Evolutionary conservation across 1,139 yeast species (phyloP).

Genomic region (Magnusiomyces sp.): DNA sequence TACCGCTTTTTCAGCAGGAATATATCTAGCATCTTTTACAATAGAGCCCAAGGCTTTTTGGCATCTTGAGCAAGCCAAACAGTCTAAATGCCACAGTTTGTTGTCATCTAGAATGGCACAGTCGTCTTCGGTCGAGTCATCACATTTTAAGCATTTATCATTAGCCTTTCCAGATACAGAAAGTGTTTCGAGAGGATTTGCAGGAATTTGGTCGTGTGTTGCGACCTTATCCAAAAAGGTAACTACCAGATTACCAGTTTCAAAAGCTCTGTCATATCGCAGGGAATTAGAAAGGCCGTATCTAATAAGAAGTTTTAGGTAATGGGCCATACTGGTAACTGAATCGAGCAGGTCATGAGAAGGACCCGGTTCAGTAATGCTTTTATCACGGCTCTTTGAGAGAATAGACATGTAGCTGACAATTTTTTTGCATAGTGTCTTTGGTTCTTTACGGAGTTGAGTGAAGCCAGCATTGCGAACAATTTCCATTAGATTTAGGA

Average conservation of each 20-base stretch:
- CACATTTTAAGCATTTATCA: constrained; percentile 68
- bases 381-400: constrained; percentile 30
- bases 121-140: constrained; percentile 70
- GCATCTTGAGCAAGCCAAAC: constrained; percentile 50
- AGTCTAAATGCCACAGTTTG: constrained; percentile 72
- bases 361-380: constrained; percentile 23
- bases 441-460: constrained; percentile 63
- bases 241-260: constrained; percentile 55
- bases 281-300: constrained; percentile 72
- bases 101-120: constrained; percentile 52
- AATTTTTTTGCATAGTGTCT: constrained; percentile 53
- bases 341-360: constrained; percentile 65
- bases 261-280: constrained; percentile 50
- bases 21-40: constrained; percentile 38
- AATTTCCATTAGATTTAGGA: constrained; percentile 8
- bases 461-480: constrained; percentile 14
- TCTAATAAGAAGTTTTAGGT: constrained; percentile 73
- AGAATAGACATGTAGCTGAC: constrained; percentile 37
- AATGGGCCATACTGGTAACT: constrained; percentile 90
- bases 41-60: constrained; percentile 8
- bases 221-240: constrained; percentile 49
- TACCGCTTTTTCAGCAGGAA: constrained; percentile 33
- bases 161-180: constrained; percentile 59
- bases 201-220: constrained; percentile 38
- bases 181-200: constrained; percentile 38